A percentile compares a stretch with the other conserved stretches of the same genome.
Evolutionary conservation across 441 rosid genomes (phyloP).

Genomic region (Corymbia calophylla): DNA sequence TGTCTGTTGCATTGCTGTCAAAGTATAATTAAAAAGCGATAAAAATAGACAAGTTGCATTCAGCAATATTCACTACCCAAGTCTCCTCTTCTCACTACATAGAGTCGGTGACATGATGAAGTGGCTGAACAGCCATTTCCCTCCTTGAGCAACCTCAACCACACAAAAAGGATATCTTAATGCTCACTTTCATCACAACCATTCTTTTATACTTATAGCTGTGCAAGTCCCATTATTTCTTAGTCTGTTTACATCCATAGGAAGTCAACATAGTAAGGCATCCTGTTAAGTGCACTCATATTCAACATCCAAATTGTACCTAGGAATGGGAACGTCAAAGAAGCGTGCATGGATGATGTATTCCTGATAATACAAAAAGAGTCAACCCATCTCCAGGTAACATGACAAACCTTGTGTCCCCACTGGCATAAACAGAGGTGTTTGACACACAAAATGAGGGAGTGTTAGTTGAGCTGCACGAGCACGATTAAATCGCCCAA

Average conservation of each 20-base stretch:
- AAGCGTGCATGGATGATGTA: not conserved
- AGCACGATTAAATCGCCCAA: conserved; percentile 74
- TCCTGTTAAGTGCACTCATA: not conserved
- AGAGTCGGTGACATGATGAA: not conserved
- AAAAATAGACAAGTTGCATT: not conserved
- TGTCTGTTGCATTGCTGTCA: not conserved
- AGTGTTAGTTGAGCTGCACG: conserved; percentile 70
- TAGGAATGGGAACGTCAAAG: not conserved
- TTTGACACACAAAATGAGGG: conserved; percentile 60
- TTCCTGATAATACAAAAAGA: not conserved
- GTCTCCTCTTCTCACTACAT: not conserved
- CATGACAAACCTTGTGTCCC: conserved; percentile 58
- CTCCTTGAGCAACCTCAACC: not conserved
- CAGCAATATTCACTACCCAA: not conserved
- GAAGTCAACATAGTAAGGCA: not conserved
- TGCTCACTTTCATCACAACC: not conserved
- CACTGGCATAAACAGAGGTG: conserved; percentile 85
- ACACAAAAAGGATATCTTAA: not conserved
- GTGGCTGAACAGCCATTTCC: not conserved
- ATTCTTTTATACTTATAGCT: not conserved
- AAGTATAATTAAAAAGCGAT: not conserved
- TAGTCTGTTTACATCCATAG: not conserved
- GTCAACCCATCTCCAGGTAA: not conserved
- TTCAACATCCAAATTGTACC: not conserved
- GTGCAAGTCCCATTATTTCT: not conserved